These are phyloP conservation scores for Copromyces sp. DNA, from an alignment of 495 filamentous ascomycete genomes.

Conservation along the genomic window DNA sequence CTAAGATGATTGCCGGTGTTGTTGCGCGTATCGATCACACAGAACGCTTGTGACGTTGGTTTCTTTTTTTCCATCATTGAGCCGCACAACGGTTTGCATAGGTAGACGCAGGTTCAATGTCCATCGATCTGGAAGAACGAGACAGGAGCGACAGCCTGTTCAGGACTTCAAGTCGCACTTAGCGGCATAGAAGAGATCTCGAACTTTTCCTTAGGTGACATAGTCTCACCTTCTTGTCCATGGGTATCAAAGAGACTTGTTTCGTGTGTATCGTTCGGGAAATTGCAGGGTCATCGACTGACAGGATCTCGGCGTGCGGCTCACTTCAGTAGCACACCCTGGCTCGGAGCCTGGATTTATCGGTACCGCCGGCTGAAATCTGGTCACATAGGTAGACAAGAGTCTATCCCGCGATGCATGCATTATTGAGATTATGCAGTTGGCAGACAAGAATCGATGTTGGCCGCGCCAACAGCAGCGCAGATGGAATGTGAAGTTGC, in stretches of 20 bases:
- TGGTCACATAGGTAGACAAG: background rate
- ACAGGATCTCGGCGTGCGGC: background rate
- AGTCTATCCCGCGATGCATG: background rate
- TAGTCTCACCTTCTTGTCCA: background rate
- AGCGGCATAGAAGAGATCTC: background rate
- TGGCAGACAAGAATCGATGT: background rate
- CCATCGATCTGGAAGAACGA: background rate
- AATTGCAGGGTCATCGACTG: background rate
- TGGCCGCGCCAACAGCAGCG: background rate
- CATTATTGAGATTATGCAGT: background rate
- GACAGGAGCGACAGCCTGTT: background rate
- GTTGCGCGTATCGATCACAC: too few species aligned
- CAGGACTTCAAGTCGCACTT: background rate
- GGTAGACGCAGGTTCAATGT: too few species aligned
- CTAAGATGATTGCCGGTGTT: too few species aligned
- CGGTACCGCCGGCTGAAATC: background rate
- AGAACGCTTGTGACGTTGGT: background rate
- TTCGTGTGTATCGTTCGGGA: background rate
- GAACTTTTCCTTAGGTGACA: background rate
- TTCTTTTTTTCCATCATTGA: background rate
- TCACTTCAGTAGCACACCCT: background rate
- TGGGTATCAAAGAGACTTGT: background rate
- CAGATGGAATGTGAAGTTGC: background rate
- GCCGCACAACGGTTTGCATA: background rate
- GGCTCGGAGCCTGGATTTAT: background rate